A percentile compares a stretch with the other conserved stretches of the same genome.
Evolutionary conservation across 768 basidiomycete species (phyloP).

Genomic region (Hirschioporus abietinus): DNA sequence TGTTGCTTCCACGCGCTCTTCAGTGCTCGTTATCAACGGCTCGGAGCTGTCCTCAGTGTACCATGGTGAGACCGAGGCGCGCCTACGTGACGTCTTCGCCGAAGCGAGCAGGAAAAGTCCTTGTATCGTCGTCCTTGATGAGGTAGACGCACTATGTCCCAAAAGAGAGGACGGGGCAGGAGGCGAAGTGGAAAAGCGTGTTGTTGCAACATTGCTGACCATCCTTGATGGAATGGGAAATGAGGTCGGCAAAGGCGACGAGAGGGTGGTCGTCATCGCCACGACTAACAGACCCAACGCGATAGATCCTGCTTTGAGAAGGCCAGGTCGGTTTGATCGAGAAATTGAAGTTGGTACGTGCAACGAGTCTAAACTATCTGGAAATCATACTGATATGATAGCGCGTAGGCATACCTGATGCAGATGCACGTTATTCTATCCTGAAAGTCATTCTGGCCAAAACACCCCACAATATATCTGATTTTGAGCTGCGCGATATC

Average conservation of each 20-base stretch:
- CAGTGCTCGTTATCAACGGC: conserved; percentile 91
- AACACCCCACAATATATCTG: conserved; percentile 68
- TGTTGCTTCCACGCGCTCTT: conserved; percentile 78
- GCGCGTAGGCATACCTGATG: conserved; percentile 76
- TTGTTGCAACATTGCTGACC: conserved; percentile 92
- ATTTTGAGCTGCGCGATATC: conserved; percentile 54
- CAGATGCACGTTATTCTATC: conserved; percentile 78
- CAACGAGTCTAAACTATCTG: background rate
- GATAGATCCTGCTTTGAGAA: conserved; percentile 85
- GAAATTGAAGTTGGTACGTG: conserved; percentile 89
- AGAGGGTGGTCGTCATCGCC: conserved; percentile 87
- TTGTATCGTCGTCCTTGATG: conserved; percentile 92
- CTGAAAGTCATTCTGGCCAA: conserved; percentile 78
- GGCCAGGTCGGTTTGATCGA: conserved; percentile 89
- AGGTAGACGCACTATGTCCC: conserved; percentile 93
- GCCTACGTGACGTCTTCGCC: conserved; percentile 82
- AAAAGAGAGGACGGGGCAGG: conserved; percentile 83
- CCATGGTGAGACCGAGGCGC: conserved; percentile 94
- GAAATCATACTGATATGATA: conserved; percentile 3
- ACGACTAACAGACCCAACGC: conserved; percentile 96
- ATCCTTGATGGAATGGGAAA: conserved; percentile 88
- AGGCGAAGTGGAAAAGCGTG: conserved; percentile 93
- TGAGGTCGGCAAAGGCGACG: conserved; percentile 31
- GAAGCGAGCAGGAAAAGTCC: conserved; percentile 79
- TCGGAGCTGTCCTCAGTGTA: conserved; percentile 94